A percentile compares a stretch with the other conserved stretches of the same genome.
Evolutionary conservation across 495 filamentous ascomycete species (phyloP).

Genomic region (Aspergillus panamensis): DNA sequence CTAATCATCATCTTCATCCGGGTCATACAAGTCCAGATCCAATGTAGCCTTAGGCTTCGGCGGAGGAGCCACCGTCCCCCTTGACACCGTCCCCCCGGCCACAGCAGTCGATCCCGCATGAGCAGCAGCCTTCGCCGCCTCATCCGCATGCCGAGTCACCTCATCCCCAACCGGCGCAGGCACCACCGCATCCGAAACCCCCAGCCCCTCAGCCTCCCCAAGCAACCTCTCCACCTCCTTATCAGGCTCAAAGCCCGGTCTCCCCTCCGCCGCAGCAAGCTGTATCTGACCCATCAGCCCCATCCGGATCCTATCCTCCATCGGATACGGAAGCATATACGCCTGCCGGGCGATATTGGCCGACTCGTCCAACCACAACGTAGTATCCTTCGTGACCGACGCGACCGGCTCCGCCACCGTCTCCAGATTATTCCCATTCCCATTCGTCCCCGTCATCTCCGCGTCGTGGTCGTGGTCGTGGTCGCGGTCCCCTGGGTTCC

Average conservation of each 20-base stretch:
- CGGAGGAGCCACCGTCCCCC: constrained; percentile 19
- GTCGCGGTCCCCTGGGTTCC: too few relatives aligned
- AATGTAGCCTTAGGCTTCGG: constrained; percentile 39
- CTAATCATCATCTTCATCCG: constrained; percentile 44
- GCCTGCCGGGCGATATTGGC: constrained; percentile 42
- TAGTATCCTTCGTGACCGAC: constrained; percentile 43
- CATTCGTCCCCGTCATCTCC: constrained; percentile 31
- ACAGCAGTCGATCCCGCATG: constrained; percentile 33
- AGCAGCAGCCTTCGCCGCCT: constrained; percentile 38
- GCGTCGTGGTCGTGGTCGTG: constrained; percentile 27
- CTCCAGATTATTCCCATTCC: neutral
- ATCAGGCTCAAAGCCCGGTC: constrained; percentile 33
- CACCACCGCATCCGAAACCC: constrained; percentile 29
- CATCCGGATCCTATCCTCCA: constrained; percentile 48
- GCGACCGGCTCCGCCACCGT: constrained; percentile 36
- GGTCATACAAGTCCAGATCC: constrained; percentile 47
- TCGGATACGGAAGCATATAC: constrained; percentile 47
- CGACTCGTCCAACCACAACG: constrained; percentile 45
- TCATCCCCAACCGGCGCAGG: constrained; percentile 22
- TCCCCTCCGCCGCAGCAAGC: constrained; percentile 31
- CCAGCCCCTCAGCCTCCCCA: constrained; percentile 39
- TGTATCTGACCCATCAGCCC: constrained; percentile 48
- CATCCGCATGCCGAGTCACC: constrained; percentile 25
- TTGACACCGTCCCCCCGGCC: constrained; percentile 1
- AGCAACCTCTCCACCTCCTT: constrained; percentile 44